These are phyloP conservation scores for Bipolaris gigantea DNA, from an alignment of 2,329 filamentous ascomycete species.

Conservation along the genomic window DNA sequence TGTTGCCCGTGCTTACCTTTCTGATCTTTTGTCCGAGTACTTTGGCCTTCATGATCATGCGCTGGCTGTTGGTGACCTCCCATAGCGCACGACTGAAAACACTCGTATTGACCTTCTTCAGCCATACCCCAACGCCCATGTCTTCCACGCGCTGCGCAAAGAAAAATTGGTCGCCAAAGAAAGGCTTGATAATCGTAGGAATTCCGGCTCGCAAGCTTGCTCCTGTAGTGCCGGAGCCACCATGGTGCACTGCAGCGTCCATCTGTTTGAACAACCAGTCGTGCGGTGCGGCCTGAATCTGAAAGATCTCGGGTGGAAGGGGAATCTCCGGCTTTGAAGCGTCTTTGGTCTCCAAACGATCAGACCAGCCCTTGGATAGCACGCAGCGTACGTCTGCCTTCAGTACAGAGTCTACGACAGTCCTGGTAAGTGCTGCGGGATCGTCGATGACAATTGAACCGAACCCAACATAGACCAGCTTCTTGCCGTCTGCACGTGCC, in stretches of 20 bases:
- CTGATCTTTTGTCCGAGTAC: constrained; percentile 85
- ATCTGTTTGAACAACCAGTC: constrained; percentile 96
- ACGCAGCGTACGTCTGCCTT: constrained; percentile 95
- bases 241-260: constrained; percentile 92
- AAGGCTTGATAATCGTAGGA: constrained; percentile 92
- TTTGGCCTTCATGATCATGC: constrained; percentile 86
- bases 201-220: constrained; percentile 88
- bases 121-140: constrained; percentile 84
- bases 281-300: constrained; percentile 89
- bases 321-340: constrained; percentile 65
- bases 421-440: constrained; percentile 82
- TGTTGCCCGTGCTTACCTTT: constrained; percentile 60
- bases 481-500: constrained; percentile 79
- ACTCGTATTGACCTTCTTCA: constrained; percentile 87
- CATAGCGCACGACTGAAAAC: constrained; percentile 84
- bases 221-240: constrained; percentile 91
- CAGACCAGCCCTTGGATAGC: constrained; percentile 95
- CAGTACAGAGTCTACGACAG: constrained; percentile 87
- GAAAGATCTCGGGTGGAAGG: constrained; percentile 77
- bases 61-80: constrained; percentile 85
- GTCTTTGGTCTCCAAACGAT: constrained; percentile 66
- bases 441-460: constrained; percentile 94
- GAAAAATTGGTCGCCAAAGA: constrained; percentile 98
- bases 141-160: constrained; percentile 90
- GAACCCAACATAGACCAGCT: constrained; percentile 95